Conservation (phyloP, 441 rosid species). For the Francoa sonchifolia region DNA sequence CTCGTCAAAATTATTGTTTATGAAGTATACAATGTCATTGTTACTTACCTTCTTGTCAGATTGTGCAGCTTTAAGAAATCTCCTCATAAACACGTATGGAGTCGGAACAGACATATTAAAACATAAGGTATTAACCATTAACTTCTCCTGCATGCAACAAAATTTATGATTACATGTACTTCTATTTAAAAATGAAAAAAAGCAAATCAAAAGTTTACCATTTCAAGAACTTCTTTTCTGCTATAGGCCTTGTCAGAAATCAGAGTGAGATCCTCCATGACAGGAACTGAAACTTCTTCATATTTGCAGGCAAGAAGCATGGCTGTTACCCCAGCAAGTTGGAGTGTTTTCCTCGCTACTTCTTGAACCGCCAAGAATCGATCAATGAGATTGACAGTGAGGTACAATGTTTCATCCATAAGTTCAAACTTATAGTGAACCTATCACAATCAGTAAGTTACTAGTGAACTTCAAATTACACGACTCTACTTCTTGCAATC, state of each 20-base stretch:
- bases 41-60: constrained; percentile 63
- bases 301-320: constrained; percentile 92
- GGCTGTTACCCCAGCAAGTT: constrained; percentile 79
- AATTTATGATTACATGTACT: too few relatives aligned
- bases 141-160: constrained; percentile 80
- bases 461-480: not conserved
- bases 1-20: not conserved
- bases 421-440: constrained; percentile 93
- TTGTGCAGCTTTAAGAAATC: constrained; percentile 86
- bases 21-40: too few relatives aligned
- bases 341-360: constrained; percentile 79
- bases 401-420: constrained; percentile 77
- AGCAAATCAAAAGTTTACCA: constrained; percentile 46
- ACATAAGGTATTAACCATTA: constrained; percentile 58
- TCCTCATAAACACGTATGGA: constrained; percentile 66
- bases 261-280: constrained; percentile 66
- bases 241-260: constrained; percentile 84
- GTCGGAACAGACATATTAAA: constrained; percentile 79
- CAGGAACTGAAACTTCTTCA: constrained; percentile 91
- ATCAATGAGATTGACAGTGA: constrained; percentile 76
- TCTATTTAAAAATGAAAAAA: too few relatives aligned
- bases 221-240: constrained; percentile 61
- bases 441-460: constrained; percentile 14
- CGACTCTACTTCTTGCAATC: not conserved
- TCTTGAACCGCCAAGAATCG: constrained; percentile 62